Base-by-base conservation (phyloP, 331 rosid genomes). In the Arachis monticola region DNA sequence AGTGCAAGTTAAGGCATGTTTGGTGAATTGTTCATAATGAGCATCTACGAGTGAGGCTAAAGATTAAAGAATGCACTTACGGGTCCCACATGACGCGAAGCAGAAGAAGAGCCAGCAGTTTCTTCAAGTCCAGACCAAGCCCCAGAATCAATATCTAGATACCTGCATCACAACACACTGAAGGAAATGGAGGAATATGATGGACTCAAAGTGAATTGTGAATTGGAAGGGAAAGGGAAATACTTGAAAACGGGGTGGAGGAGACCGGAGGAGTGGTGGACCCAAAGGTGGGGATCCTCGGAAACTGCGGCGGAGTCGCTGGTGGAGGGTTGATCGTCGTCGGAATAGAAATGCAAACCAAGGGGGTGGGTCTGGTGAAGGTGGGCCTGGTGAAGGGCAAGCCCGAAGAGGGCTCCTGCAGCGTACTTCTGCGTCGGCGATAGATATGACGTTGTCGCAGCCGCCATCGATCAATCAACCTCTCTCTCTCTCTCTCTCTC, bases 111-210 rank as follows among this genome's bases (percentile, higher is more conserved):
- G 12, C 90, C 94, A 58, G 96, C 87, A 12, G 94, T 90, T 87
- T 92, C 97, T 81, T 87, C 92, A 60, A 92, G 86, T 62, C 96
- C 97, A 72, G 92, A 78, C 97, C 97, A 92, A 35, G 97, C 96
- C 12, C 56, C 83, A 35, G 89, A 59, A 69, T 85, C 86, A 74
- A 92, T 88, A 72, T 84, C 90, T 38, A 90, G 80, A 77, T 81
- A 88, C 83, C 97, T 92, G 71, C 32, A 32, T 56, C 80, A 64
- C 38, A 32, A 2, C 38, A 32, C 38, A 32, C 27, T 22, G 27
- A 32, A 32, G 3, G 3, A 32, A 32, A 32, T 32, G 38, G 38
- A 32, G 4, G 4, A 32, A 32, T 3, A 32, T 32, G 38, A 32
- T 32, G 27, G 27, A 22, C 27, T 11, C 58, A 52, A 52, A 11